Base-by-base conservation (phyloP, 345 rosid genomes). In the Nephelium lappaceum region DNA sequence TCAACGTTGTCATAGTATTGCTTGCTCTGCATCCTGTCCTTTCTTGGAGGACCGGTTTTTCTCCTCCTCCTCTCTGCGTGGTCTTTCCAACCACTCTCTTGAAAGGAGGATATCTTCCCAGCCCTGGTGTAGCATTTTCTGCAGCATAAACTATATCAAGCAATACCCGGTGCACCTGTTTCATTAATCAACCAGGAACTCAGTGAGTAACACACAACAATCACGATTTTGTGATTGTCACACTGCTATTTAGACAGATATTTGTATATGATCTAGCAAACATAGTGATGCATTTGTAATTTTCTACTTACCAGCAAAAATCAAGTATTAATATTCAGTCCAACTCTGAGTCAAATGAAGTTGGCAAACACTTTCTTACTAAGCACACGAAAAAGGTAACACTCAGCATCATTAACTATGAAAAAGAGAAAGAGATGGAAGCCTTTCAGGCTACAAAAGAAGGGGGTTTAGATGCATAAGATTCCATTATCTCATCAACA, bases 71-170 rank as follows among this genome's bases (percentile, higher is more conserved):
- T 95, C 98, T 15, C 98, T 95, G 15, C 98, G 93, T 74, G 93
- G 98, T 85, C 98, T 92, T 71, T 95, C 98, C 36, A 79, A 93
- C 97, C 95, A 89, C 95, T 89, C 93, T 86, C 88, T 93, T 91
- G 73, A 93, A 91, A 47, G 97, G 91, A 81, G 93, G 95, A 69
- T 93, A 93, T 85, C 95, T 90, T 81, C 93, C 97, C 79, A 93
- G 90, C 77, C 93, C 97, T 36, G 93, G 91, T 41, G 95, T 93
- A 31, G 91, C 87, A 86, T 86, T 93, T 27, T 93, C 95, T 57
- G 97, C 69, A 63, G 97, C 78, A 77, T 91, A 89, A 72, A 93
- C 95, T 67, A 91, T 88, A 84, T 93, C 97, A 72, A 89, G 82
- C 80, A 88, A 85, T 24, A 92, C 91, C 47, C 90, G 87, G 76